Conservation (phyloP, 2,329 filamentous ascomycete species). For the Penicillium palitans region DNA sequence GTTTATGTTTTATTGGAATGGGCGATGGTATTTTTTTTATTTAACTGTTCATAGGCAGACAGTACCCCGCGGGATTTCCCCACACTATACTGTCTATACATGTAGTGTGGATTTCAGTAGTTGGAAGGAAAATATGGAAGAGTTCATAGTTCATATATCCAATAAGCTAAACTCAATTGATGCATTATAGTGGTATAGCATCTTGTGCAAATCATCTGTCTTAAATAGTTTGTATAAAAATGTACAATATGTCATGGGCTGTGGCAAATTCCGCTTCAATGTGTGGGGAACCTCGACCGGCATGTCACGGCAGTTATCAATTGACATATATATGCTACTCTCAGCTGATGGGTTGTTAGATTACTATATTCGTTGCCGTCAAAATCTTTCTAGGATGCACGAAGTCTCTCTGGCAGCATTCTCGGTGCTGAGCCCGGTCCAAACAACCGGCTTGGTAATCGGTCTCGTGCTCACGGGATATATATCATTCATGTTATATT, state of each 20-base stretch:
- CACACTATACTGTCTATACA: background rate
- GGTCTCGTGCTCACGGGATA: background rate
- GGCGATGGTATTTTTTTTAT: background rate
- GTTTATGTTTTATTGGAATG: background rate
- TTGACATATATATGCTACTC: too few species aligned
- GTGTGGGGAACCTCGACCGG: background rate
- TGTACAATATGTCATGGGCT: background rate
- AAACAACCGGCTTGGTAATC: background rate
- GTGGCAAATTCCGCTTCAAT: background rate
- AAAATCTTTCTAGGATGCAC: background rate
- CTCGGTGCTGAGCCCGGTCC: background rate
- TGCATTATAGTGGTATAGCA: background rate
- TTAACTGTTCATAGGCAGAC: background rate
- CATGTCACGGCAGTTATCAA: background rate
- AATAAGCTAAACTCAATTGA: background rate
- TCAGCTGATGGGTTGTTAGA: background rate
- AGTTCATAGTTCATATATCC: background rate
- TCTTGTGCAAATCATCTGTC: background rate
- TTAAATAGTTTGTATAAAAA: too few species aligned
- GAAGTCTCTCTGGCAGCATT: background rate
- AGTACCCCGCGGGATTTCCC: background rate
- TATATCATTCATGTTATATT: background rate
- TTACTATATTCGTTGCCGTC: background rate
- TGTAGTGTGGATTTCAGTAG: too few species aligned
- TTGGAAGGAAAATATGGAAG: background rate